Base-by-base conservation (phyloP, 768 basidiomycete genomes). In the Tulasnella sp. region DNA sequence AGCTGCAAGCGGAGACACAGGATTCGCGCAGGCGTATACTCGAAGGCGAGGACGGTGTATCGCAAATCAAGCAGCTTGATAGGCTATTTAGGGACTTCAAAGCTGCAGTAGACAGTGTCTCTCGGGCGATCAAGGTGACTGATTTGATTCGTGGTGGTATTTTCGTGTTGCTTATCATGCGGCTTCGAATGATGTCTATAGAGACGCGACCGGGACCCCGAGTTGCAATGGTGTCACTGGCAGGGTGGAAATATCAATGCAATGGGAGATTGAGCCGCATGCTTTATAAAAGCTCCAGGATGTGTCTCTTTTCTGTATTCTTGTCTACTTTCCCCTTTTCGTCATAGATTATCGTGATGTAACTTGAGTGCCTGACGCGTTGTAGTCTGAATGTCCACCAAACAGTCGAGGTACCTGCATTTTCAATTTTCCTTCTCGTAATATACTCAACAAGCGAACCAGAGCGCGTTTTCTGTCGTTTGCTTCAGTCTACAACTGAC, bases 101-200 rank as follows among this genome's bases (percentile, higher is more conserved):
- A 25, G 8, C 15, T 14, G 29, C 29, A 3, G 29, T 64, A 34
- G 15, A 64, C 0, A 17, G 9, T 6, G 58, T 15, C 11, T 31
- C 25, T 12, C 58, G 29, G 14, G 31, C 8, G 8, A 34, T 64
- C 0, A 31, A 64, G 58, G 58, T 64, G 12, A 34, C 0, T 49
- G n/a, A 0, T n/a, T 45, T 49, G 22, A 22, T 19, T 6, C 22
- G n/a, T 49, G 49, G 19, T 22, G 4, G 45, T 49, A 9, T 8
- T 9, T 49, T 22, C n/a, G 19, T 49, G 5, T 49, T 49, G 49
- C 49, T 49, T 6, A 40, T 12, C 6, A 22, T n/a, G 6, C 0
- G 5, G n/a, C 22, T n/a, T n/a, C n/a, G n/a, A 4, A 22, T 5
- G 3, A 0, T n/a, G 5, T 7, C 0, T n/a, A n/a, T 3, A 49